Conservation (phyloP, 371 early-diverging fungal species). For the Chytridium lagenaria region DNA sequence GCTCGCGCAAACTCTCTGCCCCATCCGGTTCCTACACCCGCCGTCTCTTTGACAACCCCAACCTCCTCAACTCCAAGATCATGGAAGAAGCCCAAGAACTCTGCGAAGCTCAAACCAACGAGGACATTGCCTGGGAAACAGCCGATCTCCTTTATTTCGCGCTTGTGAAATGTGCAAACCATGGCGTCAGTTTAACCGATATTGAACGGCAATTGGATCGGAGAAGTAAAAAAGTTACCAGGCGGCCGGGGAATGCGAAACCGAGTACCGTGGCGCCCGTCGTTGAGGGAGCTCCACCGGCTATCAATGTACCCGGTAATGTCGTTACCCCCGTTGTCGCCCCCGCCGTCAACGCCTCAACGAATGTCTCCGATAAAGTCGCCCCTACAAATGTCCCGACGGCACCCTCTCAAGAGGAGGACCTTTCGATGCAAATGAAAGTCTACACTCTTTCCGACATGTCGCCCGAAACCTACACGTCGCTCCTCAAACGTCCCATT, state of each 20-base stretch:
- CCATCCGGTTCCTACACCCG: constrained; percentile 91
- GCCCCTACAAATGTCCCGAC: constrained; percentile 32
- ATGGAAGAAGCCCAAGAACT: constrained; percentile 96
- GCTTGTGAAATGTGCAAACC: constrained; percentile 81
- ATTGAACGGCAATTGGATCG: constrained; percentile 85
- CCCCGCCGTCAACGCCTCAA: no score
- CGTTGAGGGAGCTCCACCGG: no score
- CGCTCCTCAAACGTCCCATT: constrained; percentile 88
- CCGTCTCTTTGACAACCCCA: constrained; percentile 83
- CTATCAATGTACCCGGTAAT: no score
- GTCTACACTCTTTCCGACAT: constrained; percentile 20
- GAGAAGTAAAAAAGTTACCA: constrained; percentile 82
- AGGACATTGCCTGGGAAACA: constrained; percentile 93
- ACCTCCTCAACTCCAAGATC: constrained; percentile 87
- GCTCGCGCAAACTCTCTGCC: constrained; percentile 67
- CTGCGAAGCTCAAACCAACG: constrained; percentile 74
- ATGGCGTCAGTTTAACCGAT: constrained; percentile 84
- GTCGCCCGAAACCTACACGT: constrained; percentile 37
- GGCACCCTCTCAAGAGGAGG: constrained; percentile 24
- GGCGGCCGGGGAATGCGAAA: constrained; percentile 95
- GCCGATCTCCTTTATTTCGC: constrained; percentile 97
- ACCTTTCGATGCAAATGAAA: constrained; percentile 44
- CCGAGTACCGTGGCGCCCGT: constrained; percentile 54
- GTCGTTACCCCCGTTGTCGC: no score
- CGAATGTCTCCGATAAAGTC: background rate